Evolutionary conservation across 2,329 filamentous ascomycete species (phyloP).

Genomic region (Fusarium transvaalense): DNA sequence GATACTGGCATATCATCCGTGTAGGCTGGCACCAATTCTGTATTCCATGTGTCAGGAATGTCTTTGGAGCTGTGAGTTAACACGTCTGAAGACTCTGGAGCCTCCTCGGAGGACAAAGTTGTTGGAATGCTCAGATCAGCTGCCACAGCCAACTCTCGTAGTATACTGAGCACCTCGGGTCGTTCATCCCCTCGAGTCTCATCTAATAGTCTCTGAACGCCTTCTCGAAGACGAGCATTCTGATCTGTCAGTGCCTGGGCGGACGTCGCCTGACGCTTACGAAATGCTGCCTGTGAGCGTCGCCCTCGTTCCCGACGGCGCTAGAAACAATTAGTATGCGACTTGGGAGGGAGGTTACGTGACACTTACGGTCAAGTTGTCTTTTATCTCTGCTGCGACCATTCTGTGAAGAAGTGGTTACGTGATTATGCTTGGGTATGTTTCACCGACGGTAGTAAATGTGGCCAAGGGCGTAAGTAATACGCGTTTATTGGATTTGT

Average conservation of each 20-base stretch:
- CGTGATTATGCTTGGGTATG: background rate
- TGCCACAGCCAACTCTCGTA: background rate
- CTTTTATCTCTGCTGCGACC: background rate
- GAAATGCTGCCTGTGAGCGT: conserved; percentile 20
- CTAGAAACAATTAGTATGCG: background rate
- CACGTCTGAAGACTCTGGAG: accelerated
- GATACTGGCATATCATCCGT: background rate
- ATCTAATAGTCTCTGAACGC: background rate
- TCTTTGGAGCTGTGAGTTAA: accelerated
- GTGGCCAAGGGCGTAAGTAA: background rate
- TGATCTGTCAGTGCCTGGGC: background rate
- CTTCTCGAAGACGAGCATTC: background rate
- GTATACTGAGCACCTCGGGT: background rate
- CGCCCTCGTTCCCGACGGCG: conserved; percentile 21
- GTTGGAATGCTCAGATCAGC: background rate
- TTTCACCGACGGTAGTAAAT: no score
- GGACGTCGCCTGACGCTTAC: conserved; percentile 2
- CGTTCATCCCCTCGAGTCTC: background rate
- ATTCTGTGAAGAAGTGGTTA: background rate
- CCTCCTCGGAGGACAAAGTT: background rate
- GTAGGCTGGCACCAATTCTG: accelerated
- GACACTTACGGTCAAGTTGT: background rate
- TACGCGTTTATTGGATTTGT: conserved; percentile 7
- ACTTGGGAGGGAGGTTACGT: accelerated
- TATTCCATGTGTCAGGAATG: no score